Evolutionary conservation across 805 yeast species (phyloP), one percentile per base, ranked within the genome.

Genomic region (Metschnikowia lunata): DNA sequence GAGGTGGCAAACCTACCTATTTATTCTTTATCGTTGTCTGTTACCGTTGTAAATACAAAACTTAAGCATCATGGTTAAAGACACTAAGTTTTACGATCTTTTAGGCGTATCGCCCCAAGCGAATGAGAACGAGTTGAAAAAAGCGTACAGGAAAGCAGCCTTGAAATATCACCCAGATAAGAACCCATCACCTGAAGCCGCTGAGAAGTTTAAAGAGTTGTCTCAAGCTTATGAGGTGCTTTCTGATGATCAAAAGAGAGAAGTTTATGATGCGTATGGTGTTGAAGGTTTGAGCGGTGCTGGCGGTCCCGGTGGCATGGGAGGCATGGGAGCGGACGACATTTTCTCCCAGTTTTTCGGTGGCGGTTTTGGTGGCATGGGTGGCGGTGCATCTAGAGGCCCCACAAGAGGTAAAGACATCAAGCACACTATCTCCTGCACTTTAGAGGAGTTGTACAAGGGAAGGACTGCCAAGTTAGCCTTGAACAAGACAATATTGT

Each of bases 381-480:
- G 80, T 41, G 82, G 80, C 42, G 79, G 78, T 30, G 80, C 83
- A 47, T 83, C 82, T 47, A 76, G 83, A 57, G 96, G 96, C 43
- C 98, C 98, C 46, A 77, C 82, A 59, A 81, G 82, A 64, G 95
- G 96, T 60, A 82, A 82, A 62, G 97, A 93, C 66, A 90, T 93
- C 68, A 88, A 83, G 62, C 98, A 93, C 68, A 78, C 88, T 40
- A 78, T 93, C 59, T 66, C 79, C 42, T 95, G 93, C 57, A 76
- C 96, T 37, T 76, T 93, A 59, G 98, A 91, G 69, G 98, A 93
- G 65, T 75, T 93, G 50, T 93, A 82, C 79, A 86, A 84, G 69
- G 99, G 99, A 52, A 86, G 90, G 74, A 82, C 88, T 37, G 83
- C 97, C 47, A 93, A 93, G 72, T 78, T 93, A 72, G 96, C 98